A percentile compares a stretch with the other conserved stretches of the same genome.
Conservation (phyloP, 2,329 filamentous ascomycete species). For the Tolypocladium amazonense region DNA sequence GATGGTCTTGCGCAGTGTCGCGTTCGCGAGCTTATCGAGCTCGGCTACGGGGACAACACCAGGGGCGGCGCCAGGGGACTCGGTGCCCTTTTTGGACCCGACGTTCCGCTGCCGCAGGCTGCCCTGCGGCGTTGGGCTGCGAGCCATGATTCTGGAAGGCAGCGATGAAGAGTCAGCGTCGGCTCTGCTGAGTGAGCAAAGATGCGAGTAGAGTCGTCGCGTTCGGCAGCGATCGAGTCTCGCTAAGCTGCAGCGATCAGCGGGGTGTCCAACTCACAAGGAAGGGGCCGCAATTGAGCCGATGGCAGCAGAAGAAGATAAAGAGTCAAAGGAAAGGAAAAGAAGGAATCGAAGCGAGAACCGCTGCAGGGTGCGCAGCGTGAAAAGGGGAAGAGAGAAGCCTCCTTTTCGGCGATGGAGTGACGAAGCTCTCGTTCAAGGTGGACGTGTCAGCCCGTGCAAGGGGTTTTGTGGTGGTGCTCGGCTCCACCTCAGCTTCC, state of each 20-base stretch:
- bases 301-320: neutral
- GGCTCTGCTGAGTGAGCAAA: neutral
- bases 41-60: constrained; percentile 32
- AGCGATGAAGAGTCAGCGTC: constrained; percentile 10
- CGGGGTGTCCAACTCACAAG: neutral
- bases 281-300: neutral
- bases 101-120: constrained; percentile 50
- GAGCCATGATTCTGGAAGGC: constrained; percentile 28
- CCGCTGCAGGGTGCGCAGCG: neutral
- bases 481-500: neutral
- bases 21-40: constrained; percentile 37
- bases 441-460: neutral
- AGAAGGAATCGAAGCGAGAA: neutral
- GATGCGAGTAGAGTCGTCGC: neutral
- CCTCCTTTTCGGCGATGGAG: constrained; percentile 1
- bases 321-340: neutral
- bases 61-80: constrained; percentile 16
- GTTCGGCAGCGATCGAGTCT: neutral
- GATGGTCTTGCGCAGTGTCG: constrained; percentile 20
- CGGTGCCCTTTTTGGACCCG: constrained; percentile 35
- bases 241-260: neutral
- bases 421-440: constrained; percentile 2
- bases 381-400: neutral
- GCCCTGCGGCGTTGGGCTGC: constrained; percentile 41
- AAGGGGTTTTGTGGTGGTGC: neutral